Base-by-base conservation (phyloP, 2,329 filamentous ascomycete species). In the Cladosporium sp. region DNA sequence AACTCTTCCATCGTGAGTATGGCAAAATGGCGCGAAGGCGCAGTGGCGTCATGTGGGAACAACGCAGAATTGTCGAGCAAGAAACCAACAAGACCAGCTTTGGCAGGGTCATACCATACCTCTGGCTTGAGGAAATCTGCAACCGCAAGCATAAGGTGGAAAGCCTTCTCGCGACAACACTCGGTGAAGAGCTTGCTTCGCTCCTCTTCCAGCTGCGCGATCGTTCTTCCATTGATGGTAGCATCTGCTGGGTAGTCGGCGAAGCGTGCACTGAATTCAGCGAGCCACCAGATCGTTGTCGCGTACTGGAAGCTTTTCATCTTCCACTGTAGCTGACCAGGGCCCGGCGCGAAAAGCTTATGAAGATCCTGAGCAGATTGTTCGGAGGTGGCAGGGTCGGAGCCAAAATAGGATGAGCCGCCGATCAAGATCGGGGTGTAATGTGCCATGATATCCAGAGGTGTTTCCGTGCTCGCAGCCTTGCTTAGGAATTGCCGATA, bases 111-210 rank as follows among this genome's bases (percentile, higher is more conserved):
- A 58, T 90, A 84, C 88, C 90, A 95, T 58, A 91, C 84, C 32
- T 85, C 81, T 3, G 84, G 80, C 58, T 84, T 88, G 47, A 92
- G 80, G 62, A 94, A 90, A 25, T 88, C 84, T 47, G 88, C 87
- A 40, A 95, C 77, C 0, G 89, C 85, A 15, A 98, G 78, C 56
- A 97, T 80, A 62, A 96, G 95, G 63, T 97, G 90, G 55, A 98
- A 87, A 4, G 88, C 90, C 4, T 91, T 91, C 55, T 97, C 90
- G 61, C 90, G 88, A 6, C 97, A 48, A 39, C 55, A 53, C 16
- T 88, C 82, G 48, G 85, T 74, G 60, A 95, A 94, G 30, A 83
- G 77, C 52, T 84, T 85, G 2, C 85, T 83, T 52, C 89, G 78
- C 56, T 84, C 78, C 42, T 81, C 80, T 39, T 64, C 61, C 7